Percentiles rank a stretch among this genome's conserved stretches.
Conservation (phyloP, 805 yeast genomes). For the Starmerella bombi region DNA sequence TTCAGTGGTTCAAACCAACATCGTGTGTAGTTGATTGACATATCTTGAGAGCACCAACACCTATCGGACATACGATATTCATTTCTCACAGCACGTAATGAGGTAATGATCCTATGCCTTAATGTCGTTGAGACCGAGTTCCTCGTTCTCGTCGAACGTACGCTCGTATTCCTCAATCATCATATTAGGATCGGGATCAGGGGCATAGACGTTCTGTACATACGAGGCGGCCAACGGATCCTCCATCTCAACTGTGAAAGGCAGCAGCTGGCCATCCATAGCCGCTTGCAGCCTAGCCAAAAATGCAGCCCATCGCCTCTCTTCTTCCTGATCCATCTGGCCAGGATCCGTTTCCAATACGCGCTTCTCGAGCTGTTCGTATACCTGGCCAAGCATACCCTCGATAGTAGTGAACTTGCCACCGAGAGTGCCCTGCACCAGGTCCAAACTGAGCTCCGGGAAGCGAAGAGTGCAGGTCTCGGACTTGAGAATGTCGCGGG, state of each 20-base stretch:
- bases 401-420: conserved; percentile 96
- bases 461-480: conserved; percentile 79
- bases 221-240: conserved; percentile 94
- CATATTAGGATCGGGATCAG: conserved; percentile 97
- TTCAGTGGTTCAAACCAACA: too few species aligned
- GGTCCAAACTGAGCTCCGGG: conserved; percentile 82
- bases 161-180: conserved; percentile 78
- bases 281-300: conserved; percentile 66
- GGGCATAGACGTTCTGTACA: conserved; percentile 96
- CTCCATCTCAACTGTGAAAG: conserved; percentile 73
- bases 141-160: conserved; percentile 79
- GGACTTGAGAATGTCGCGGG: conserved; percentile 86
- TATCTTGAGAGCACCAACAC: too few species aligned
- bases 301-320: conserved; percentile 70
- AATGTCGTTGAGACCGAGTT: conserved; percentile 55
- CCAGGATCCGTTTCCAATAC: conserved; percentile 80
- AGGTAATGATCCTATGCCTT: conserved; percentile 18
- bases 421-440: conserved; percentile 92
- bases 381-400: conserved; percentile 78
- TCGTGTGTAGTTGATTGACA: too few species aligned
- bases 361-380: conserved; percentile 74
- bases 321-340: conserved; percentile 71
- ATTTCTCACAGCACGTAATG: too few species aligned
- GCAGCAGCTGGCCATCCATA: conserved; percentile 57
- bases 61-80: too few species aligned